These are phyloP conservation scores for Metarhizium guizhouense DNA, from an alignment of 2,329 filamentous ascomycete species.

Conservation along the genomic window DNA sequence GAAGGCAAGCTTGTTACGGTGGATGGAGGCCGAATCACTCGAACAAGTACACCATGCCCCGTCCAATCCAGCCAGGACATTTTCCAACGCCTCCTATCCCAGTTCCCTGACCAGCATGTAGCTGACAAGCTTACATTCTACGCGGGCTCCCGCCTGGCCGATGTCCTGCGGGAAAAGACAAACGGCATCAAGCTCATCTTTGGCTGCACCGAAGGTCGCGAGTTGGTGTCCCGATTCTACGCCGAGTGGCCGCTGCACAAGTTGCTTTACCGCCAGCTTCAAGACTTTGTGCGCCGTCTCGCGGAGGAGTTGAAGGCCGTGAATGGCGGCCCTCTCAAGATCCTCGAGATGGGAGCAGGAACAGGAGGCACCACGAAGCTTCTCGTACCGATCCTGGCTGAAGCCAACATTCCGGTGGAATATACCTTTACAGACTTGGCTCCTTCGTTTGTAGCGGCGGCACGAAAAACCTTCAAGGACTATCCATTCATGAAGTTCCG, in stretches of 20 bases:
- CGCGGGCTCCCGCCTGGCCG: slow-evolving; percentile 17
- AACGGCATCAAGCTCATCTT: slow-evolving; percentile 31
- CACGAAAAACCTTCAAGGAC: slow-evolving; percentile 5
- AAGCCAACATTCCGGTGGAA: slow-evolving; percentile 19
- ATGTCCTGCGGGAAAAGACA: slow-evolving; percentile 21
- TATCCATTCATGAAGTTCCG: slow-evolving; percentile 8
- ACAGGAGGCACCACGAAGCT: slow-evolving; percentile 24
- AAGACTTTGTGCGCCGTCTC: slow-evolving; percentile 18
- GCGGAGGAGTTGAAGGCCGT: neutral
- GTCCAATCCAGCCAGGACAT: neutral
- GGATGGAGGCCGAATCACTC: slow-evolving; percentile 1
- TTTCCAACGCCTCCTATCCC: slow-evolving; percentile 1
- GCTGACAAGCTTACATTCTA: slow-evolving; percentile 13
- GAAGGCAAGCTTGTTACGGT: slow-evolving; percentile 6
- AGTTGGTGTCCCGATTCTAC: slow-evolving; percentile 27
- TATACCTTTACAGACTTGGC: slow-evolving; percentile 34
- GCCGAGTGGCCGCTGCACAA: slow-evolving; percentile 25
- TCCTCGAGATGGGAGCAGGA: slow-evolving; percentile 19
- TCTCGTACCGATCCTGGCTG: slow-evolving; percentile 21
- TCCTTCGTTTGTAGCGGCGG: slow-evolving; percentile 7
- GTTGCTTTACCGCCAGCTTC: slow-evolving; percentile 23
- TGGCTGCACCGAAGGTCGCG: slow-evolving; percentile 22
- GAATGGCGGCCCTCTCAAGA: slow-evolving; percentile 11
- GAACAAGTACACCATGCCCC: slow-evolving; percentile 6
- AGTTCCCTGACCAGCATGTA: slow-evolving; percentile 1